Evolutionary conservation across 2,329 filamentous ascomycete genomes (phyloP), one percentile per base, ranked within the genome.

Genomic region (Ilyonectria destructans): DNA sequence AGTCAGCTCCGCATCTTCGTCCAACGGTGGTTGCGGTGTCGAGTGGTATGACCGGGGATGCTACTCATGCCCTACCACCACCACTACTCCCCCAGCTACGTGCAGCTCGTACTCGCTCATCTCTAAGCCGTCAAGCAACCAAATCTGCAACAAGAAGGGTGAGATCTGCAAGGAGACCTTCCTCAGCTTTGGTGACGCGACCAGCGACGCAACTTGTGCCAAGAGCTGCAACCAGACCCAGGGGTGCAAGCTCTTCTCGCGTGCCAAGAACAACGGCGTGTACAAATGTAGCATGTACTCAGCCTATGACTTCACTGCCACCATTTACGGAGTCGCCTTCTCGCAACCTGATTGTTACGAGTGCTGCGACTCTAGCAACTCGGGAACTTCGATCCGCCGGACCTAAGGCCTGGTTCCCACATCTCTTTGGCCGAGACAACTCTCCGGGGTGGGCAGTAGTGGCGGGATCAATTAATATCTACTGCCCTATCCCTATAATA

Each of bases 211-310:
- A 6, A 35, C 51, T 8, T 54, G 51, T 33, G 51, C 51, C 29
- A 54, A 35, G 51, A 54, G 51, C 29, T 54, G 51, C 31, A 54
- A 37, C 10, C n/a, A 35, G 4, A 35, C 51, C 29, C 10, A 7
- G n/a, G 13, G 10, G 10, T 54, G 51, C 51, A 54, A 54, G 51
- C n/a, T 54, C 17, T 54, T 54, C 51, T 35, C 51, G 29, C 51
- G 51, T 12, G 31, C 51, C n/a, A 37, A 54, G n/a, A 19, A 35
- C 31, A 54, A 15, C 13, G 29, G 29, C 51, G 29, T 35, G n/a
- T 54, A 33, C 17, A 54, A 35, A 31, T 54, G 51, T 17, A n/a
- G 13, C 29, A 19, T 54, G 29, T 54, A 54, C 51, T 54, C 51
- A n/a, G n/a, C 51, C 10, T 54, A 54, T 19, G 15, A 35, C n/a